Conservation (phyloP, 495 filamentous ascomycete genomes). For the Aspergillus campestris region DNA sequence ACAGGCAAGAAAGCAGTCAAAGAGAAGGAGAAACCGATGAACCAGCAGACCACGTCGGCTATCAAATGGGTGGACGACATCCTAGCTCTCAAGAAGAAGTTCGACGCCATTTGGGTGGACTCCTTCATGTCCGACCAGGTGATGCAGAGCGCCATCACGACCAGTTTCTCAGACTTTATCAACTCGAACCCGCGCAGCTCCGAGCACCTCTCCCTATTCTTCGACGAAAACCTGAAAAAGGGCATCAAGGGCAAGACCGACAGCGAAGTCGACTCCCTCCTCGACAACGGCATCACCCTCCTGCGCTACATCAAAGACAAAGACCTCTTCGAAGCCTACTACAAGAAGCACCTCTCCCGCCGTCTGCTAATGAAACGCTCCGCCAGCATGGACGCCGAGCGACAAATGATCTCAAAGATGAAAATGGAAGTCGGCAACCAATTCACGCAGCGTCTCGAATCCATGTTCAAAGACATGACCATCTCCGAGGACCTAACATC, state of each 20-base stretch:
- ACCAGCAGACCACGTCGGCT: conserved; percentile 66
- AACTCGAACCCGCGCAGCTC: conserved; percentile 75
- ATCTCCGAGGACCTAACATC: conserved; percentile 77
- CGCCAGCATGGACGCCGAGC: conserved; percentile 81
- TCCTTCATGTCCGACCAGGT: conserved; percentile 69
- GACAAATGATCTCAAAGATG: conserved; percentile 93
- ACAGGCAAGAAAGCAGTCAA: conserved; percentile 35
- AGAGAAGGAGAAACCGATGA: conserved; percentile 43
- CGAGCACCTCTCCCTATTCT: conserved; percentile 92
- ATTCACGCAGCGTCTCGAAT: conserved; percentile 86
- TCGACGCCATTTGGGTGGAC: conserved; percentile 62
- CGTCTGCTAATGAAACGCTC: conserved; percentile 80
- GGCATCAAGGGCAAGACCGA: conserved; percentile 91
- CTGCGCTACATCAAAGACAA: conserved; percentile 83
- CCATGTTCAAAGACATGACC: conserved; percentile 98
- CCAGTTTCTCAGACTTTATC: conserved; percentile 84
- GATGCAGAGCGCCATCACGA: conserved; percentile 71
- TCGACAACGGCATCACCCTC: conserved; percentile 85
- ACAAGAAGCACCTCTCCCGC: conserved; percentile 91
- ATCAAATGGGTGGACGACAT: conserved; percentile 96
- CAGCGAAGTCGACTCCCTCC: conserved; percentile 70
- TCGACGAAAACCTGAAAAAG: conserved; percentile 92
- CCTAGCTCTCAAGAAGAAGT: conserved; percentile 77
- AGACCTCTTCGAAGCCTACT: conserved; percentile 94
- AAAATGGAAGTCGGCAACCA: conserved; percentile 90